These are phyloP conservation scores for Candida succiphila DNA, from an alignment of 805 yeast species.

Conservation along the genomic window DNA sequence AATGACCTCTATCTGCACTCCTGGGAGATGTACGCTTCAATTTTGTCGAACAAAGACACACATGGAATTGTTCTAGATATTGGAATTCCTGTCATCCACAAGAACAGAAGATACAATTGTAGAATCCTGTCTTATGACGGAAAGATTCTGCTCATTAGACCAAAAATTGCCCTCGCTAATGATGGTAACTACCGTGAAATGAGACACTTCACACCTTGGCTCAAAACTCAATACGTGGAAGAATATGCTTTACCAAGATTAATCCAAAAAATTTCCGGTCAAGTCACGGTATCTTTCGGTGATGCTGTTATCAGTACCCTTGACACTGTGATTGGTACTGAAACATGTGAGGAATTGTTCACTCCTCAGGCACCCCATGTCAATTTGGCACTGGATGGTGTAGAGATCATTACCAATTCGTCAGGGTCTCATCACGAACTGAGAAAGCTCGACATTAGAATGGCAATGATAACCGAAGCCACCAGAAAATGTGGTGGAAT, in stretches of 20 bases:
- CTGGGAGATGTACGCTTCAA: slow-evolving; percentile 89
- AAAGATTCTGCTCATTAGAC: slow-evolving; percentile 75
- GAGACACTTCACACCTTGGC: slow-evolving; percentile 96
- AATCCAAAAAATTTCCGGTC: slow-evolving; percentile 59
- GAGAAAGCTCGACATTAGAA: slow-evolving; percentile 76
- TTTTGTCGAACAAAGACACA: slow-evolving; percentile 57
- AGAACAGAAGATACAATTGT: slow-evolving; percentile 85
- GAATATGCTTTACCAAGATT: slow-evolving; percentile 59
- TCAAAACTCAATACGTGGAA: slow-evolving; percentile 67
- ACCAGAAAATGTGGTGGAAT: slow-evolving; percentile 96
- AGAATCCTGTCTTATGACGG: slow-evolving; percentile 77
- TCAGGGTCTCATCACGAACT: slow-evolving; percentile 98
- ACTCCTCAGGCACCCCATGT: slow-evolving; percentile 96
- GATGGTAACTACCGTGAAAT: slow-evolving; percentile 98
- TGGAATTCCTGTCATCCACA: slow-evolving; percentile 91
- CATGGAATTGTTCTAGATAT: slow-evolving; percentile 76
- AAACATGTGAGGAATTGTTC: slow-evolving; percentile 95
- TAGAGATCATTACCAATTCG: slow-evolving; percentile 93
- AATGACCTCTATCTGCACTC: slow-evolving; percentile 81
- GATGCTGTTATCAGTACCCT: slow-evolving; percentile 79
- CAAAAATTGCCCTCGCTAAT: slow-evolving; percentile 88
- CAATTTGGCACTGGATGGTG: slow-evolving; percentile 86
- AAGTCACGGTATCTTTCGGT: slow-evolving; percentile 67
- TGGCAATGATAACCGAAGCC: slow-evolving; percentile 82
- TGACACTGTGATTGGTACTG: slow-evolving; percentile 92